Evolutionary conservation across 176 grass and related monocot genomes (phyloP).

Genomic region (Aegilops umbellulata): DNA sequence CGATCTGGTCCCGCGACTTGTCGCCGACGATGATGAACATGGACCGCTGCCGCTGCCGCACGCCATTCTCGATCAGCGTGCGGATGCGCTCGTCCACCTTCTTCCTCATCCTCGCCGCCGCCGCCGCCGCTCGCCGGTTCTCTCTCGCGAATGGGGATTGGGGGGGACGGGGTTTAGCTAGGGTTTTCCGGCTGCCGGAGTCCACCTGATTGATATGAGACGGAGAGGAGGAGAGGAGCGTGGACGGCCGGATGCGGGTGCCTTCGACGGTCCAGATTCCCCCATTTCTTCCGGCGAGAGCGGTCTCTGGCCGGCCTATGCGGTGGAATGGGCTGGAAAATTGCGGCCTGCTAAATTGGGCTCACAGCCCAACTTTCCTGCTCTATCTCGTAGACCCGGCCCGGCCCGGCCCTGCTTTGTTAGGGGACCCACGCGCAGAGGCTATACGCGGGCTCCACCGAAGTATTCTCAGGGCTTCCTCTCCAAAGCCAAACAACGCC

Average conservation of each 20-base stretch:
- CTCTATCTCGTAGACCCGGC: background rate
- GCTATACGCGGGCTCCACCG: background rate
- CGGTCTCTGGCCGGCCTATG: too few relatives aligned
- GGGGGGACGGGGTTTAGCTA: conserved; percentile 20
- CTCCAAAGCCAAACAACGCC: background rate
- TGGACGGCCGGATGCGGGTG: background rate
- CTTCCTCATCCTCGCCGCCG: conserved; percentile 67
- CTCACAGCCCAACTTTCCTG: background rate
- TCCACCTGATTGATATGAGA: background rate
- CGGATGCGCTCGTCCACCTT: conserved; percentile 93
- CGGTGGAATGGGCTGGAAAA: background rate
- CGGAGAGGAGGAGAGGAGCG: background rate
- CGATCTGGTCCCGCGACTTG: conserved; percentile 88
- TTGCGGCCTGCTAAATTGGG: background rate
- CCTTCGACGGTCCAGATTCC: background rate
- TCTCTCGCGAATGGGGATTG: background rate
- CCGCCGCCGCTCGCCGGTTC: background rate
- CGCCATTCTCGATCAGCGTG: conserved; percentile 83
- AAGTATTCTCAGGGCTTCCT: background rate
- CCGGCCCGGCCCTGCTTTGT: too few relatives aligned
- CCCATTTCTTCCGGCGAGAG: background rate
- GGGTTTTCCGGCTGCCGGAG: conserved; percentile 25
- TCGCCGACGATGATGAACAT: conserved; percentile 95
- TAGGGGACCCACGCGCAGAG: background rate
- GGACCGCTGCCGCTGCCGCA: conserved; percentile 74